Base-by-base conservation (phyloP, 495 filamentous ascomycete species). In the Xylaria curta region DNA sequence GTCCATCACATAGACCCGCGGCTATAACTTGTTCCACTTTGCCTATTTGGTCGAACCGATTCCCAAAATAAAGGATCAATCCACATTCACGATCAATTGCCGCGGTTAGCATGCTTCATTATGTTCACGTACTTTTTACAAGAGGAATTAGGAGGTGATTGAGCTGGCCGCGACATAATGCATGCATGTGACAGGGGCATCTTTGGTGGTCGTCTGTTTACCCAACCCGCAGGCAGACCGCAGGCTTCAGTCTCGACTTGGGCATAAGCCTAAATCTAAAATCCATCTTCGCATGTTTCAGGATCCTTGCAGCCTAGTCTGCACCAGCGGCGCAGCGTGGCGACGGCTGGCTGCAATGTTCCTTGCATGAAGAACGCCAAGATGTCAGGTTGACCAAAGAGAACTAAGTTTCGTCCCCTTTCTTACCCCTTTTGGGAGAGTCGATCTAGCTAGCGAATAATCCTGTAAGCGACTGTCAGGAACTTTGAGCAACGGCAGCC, bases 221-320 rank as follows among this genome's bases (percentile, higher is more conserved):
- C 56, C 19, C 51, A 13, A 54, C 51, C 51, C 21, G 24, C 10
- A 54, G 51, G 56, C 28, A 31, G 28, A 31, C 28, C 28, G 28
- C 28, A 31, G 28, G 28, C 54, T 36, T 59, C 54, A 19, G 54
- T 59, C 54, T 59, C 4, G 56, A 36, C 56, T 60, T 67, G 65
- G 36, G 65, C 65, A 67, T 67, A 67, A 67, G 49, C 13, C 46
- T 51, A 67, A 66, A 67, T 67, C 65, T 69, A 36, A 61, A 69
- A 49, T 36, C 67, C 54, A 60, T 42, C 46, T 24, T 70, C 46
- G 58, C n/a, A 38, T 51, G 68, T 70, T 63, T 70, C 68, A 70
- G 59, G 36, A 70, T 53, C 68, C 68, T 6, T 70, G 68, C 58
- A 54, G 17, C 12, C 28, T 63, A 36, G n/a, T 47, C 13, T 49